Conservation (phyloP, 306 rosid genomes). For the Herpetospermum pedunculosum region DNA sequence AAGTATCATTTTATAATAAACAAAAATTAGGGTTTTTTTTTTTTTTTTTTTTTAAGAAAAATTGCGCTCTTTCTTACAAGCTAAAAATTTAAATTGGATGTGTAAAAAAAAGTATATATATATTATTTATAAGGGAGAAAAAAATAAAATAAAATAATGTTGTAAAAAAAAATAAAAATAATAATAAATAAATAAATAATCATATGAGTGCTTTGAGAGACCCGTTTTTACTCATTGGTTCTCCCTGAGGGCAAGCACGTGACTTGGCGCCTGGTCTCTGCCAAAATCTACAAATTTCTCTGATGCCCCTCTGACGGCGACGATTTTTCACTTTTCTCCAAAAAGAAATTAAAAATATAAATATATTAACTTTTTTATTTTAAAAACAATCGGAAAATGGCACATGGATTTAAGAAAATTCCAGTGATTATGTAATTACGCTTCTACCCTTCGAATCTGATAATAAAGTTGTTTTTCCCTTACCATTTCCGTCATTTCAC, state of each 20-base stretch:
- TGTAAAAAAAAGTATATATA: no score
- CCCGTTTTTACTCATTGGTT: not conserved
- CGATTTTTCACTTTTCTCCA: constrained; percentile 36
- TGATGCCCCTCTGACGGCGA: constrained; percentile 44
- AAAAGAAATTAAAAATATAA: not conserved
- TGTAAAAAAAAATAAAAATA: not conserved
- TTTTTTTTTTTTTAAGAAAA: no score
- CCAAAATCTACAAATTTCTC: constrained; percentile 3
- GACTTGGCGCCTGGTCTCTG: constrained; percentile 1
- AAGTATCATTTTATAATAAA: no score
- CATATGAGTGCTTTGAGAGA: not conserved
- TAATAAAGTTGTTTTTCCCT: not conserved
- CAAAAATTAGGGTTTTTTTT: no score
- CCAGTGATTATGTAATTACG: not conserved
- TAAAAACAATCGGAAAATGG: not conserved
- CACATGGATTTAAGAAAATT: not conserved
- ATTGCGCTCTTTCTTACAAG: no score
- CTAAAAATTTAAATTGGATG: no score
- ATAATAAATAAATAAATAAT: not conserved
- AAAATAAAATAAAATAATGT: no score
- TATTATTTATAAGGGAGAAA: no score
- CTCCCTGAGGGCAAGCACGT: not conserved
- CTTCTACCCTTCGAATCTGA: not conserved
- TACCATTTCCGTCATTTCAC: not conserved
- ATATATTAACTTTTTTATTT: not conserved